These are phyloP conservation scores for Syzygium aromaticum DNA, from an alignment of 345 rosid genomes.

Conservation along the genomic window DNA sequence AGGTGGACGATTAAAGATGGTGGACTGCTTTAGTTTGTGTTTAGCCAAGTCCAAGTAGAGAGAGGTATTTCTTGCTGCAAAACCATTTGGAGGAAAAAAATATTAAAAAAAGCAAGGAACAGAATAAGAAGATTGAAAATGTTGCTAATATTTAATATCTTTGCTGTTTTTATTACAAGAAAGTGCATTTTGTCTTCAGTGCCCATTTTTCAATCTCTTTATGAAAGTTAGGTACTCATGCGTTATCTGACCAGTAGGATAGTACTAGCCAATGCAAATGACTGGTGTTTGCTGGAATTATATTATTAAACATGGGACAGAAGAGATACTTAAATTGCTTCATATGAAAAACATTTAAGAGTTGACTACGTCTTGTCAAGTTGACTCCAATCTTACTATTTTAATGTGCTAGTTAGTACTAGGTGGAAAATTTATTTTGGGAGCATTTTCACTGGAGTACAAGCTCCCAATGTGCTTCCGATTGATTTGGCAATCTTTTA, in stretches of 20 bases:
- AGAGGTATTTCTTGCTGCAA: not conserved
- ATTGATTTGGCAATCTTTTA: no score
- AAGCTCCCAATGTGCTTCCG: no score
- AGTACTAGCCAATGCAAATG: not conserved
- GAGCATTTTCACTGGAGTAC: no score
- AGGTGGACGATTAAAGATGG: not conserved
- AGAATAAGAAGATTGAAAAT: not conserved
- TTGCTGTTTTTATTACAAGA: not conserved
- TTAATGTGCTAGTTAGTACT: no score
- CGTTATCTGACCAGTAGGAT: not conserved
- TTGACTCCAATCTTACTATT: no score
- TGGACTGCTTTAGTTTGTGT: not conserved
- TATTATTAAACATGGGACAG: not conserved
- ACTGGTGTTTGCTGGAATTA: not conserved
- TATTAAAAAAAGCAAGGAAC: not conserved
- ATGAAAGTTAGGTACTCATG: not conserved
- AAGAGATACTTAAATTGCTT: not conserved
- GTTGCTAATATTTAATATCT: not conserved
- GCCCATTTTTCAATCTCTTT: not conserved
- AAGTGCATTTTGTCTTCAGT: not conserved
- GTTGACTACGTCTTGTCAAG: no score
- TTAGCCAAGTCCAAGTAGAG: not conserved
- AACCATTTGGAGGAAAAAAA: not conserved
- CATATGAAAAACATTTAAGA: no score
- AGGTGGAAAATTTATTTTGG: no score